These are phyloP conservation scores for Ganoderma boninense DNA, from an alignment of 1,284 basidiomycete genomes.

Conservation along the genomic window DNA sequence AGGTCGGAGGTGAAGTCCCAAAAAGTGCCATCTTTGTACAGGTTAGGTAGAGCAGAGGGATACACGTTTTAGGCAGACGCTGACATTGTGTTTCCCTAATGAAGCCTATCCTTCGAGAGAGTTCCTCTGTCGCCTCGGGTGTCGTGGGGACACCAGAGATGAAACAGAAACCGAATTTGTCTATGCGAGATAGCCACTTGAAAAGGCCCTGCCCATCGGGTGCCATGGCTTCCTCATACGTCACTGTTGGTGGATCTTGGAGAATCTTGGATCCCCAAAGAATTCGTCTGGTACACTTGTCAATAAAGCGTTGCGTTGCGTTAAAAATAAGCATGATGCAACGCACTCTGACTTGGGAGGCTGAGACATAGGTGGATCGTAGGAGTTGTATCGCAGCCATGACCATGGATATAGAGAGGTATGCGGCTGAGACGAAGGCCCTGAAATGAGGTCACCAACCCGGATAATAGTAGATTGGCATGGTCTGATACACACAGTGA, in stretches of 20 bases:
- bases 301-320: background rate
- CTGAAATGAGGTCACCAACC: slow-evolving; percentile 41
- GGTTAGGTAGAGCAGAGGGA: background rate
- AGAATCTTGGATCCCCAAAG: slow-evolving; percentile 87
- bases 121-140: slow-evolving; percentile 84
- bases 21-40: slow-evolving; percentile 80
- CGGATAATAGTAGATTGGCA: slow-evolving; percentile 6
- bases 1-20: slow-evolving; percentile 98
- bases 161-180: slow-evolving; percentile 91
- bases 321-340: background rate
- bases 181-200: slow-evolving; percentile 85
- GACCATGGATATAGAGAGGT: slow-evolving; percentile 87
- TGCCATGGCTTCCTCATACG: slow-evolving; percentile 81
- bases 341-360: slow-evolving; percentile 52
- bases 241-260: slow-evolving; percentile 78
- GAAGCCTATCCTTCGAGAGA: slow-evolving; percentile 83
- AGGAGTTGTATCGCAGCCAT: slow-evolving; percentile 81
- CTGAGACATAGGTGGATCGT: slow-evolving; percentile 65
- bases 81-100: slow-evolving; percentile 95
- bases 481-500: slow-evolving; percentile 56
- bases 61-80: slow-evolving; percentile 27
- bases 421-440: slow-evolving; percentile 72
- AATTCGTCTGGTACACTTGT: slow-evolving; percentile 59
- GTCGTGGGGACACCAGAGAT: slow-evolving; percentile 84
- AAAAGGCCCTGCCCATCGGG: slow-evolving; percentile 73